Conservation (phyloP, 257 asterid species). For the Pogostemon cablin region DNA sequence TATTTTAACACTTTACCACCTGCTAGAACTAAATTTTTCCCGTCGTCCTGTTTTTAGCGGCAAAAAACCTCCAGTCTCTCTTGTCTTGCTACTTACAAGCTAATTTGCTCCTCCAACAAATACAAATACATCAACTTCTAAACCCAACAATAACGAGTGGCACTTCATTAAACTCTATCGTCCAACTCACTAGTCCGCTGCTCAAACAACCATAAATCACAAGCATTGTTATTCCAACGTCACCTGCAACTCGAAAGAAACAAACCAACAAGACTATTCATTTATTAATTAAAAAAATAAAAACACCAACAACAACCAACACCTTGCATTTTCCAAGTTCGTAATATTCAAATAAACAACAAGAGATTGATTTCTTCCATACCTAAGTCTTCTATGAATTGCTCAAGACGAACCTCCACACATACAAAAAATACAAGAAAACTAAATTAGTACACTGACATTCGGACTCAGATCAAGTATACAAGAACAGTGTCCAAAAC, state of each 20-base stretch:
- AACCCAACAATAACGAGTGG: slow-evolving; percentile 10
- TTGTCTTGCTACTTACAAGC: slow-evolving; percentile 27
- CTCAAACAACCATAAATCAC: slow-evolving; percentile 26
- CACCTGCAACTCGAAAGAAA: slow-evolving; percentile 35
- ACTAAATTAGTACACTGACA: slow-evolving; percentile 33
- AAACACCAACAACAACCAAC: slow-evolving; percentile 22
- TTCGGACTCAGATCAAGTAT: slow-evolving; percentile 38
- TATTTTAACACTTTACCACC: slow-evolving; percentile 22
- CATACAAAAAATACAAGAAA: slow-evolving; percentile 12
- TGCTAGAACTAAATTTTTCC: too few relatives aligned
- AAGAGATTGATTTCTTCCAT: slow-evolving; percentile 9
- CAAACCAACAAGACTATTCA: slow-evolving; percentile 1
- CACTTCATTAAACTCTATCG: slow-evolving; percentile 15
- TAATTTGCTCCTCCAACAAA: slow-evolving; percentile 31
- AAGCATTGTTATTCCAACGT: slow-evolving; percentile 14
- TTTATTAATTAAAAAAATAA: background rate
- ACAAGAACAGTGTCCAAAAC: slow-evolving; percentile 27
- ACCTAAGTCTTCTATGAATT: slow-evolving; percentile 13
- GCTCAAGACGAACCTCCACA: slow-evolving; percentile 3
- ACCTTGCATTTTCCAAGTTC: slow-evolving; percentile 24
- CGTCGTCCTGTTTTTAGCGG: background rate
- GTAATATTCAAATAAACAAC: background rate
- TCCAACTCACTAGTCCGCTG: slow-evolving; percentile 23
- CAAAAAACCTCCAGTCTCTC: slow-evolving; percentile 27
- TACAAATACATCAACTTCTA: background rate